Base-by-base conservation (phyloP, 2,329 filamentous ascomycete genomes). In the Scedosporium dehoogii region DNA sequence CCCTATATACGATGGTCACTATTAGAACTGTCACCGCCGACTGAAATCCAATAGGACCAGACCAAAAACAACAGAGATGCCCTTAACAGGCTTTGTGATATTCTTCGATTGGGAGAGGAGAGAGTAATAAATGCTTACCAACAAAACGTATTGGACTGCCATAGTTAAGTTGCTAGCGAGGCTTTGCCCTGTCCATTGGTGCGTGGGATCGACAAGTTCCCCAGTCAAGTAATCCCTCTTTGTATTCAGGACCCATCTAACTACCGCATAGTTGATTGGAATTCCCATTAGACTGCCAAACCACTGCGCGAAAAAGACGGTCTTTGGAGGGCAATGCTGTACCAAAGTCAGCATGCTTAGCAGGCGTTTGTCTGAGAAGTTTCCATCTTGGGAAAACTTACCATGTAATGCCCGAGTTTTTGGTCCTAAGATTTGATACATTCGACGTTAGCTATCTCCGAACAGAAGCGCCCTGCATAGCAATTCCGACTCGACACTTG, bases 181-280 rank as follows among this genome's bases (percentile, higher is more conserved):
- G 1, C 68, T 69, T 66, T 86, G 84, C 0, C 80, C 84, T 0
- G 84, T 86, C 84, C 84, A 86, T 67, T 86, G 83, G 63, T 83
- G 78, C 0, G 82, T 75, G 0, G 83, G 82, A 64, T 87, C 84
- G 0, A 72, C 72, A 60, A 77, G 72, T 4, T 68, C 68, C 23
- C 83, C 82, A 0, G 78, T 77, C 2, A 86, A 69, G 66, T 81
- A 85, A 42, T 84, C 80, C 14, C 75, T 73, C 67, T 86, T 86
- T 6, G 79, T 79, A 64, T 80, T 75, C 4, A 86, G 71, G 0
- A 85, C 78, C 84, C 84, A 86, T 46, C 81, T 78, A 56, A 86
- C 79, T 23, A 85, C 81, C 4, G 76, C 83, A 61, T 86, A 86
- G 68, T 86, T 85, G 65, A 86, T 79, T 0, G 84, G 83, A 6